A percentile compares a stretch with the other conserved stretches of the same genome.
phyloP scores from a whole-genome alignment of 2,329 filamentous ascomycete genomes.

The Stemphylium lycopersici region DNA sequence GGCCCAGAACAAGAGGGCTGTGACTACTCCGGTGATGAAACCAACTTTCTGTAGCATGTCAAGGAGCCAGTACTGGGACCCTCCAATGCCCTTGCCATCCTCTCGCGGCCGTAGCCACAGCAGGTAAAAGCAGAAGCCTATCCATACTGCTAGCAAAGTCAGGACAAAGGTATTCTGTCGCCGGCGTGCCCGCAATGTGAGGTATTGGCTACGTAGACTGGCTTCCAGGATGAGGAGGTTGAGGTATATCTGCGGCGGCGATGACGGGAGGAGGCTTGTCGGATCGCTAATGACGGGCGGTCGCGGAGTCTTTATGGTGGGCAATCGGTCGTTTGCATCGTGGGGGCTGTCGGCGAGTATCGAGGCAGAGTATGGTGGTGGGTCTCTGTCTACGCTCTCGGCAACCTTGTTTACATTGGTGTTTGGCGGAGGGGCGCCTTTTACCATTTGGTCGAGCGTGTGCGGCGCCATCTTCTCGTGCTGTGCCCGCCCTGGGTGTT shows the following conservation, averaged over 20 bases:
- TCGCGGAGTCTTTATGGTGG: slow-evolving; percentile 45
- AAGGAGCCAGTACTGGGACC: slow-evolving; percentile 94
- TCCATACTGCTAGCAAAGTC: slow-evolving; percentile 78
- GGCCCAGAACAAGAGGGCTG: slow-evolving; percentile 84
- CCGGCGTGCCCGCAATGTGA: slow-evolving; percentile 83
- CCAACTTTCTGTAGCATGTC: slow-evolving; percentile 90
- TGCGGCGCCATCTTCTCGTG: slow-evolving; percentile 21
- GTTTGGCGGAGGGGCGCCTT: slow-evolving; percentile 77
- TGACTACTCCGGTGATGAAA: slow-evolving; percentile 88
- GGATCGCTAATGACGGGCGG: slow-evolving; percentile 65
- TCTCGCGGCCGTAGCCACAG: slow-evolving; percentile 95
- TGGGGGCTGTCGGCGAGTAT: slow-evolving; percentile 24
- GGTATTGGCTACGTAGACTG: slow-evolving; percentile 88
- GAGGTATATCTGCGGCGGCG: slow-evolving; percentile 94
- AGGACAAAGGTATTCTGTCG: slow-evolving; percentile 95
- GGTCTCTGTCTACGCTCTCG: slow-evolving; percentile 10
- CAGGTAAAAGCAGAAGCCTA: slow-evolving; percentile 82
- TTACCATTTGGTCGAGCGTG: slow-evolving; percentile 84
- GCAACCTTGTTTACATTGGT: slow-evolving; percentile 42
- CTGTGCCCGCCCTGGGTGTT: not conserved
- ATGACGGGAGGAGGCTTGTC: slow-evolving; percentile 81
- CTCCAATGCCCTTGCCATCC: slow-evolving; percentile 88
- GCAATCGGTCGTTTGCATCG: slow-evolving; percentile 50
- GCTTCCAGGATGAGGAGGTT: slow-evolving; percentile 97
- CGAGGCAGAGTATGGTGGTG: slow-evolving; percentile 24